A percentile compares a stretch with the other conserved stretches of the same genome.
These are phyloP conservation scores for Boletus speciosus DNA, from an alignment of 768 basidiomycete species.

Conservation along the genomic window DNA sequence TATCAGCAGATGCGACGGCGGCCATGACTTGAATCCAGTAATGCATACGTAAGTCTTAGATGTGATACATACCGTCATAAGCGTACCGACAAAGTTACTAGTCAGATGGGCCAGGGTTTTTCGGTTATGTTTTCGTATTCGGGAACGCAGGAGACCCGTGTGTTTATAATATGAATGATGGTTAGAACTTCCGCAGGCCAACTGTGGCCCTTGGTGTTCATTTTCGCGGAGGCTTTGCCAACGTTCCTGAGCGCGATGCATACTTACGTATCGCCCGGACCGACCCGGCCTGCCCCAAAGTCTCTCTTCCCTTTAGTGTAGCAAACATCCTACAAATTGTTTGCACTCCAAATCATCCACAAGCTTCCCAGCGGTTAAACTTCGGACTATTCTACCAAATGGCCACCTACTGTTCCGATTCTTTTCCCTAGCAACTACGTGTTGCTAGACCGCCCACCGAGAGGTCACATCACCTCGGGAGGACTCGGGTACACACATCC, in stretches of 20 bases:
- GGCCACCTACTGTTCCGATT: background rate
- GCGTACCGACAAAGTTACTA: background rate
- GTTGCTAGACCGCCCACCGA: constrained; percentile 3
- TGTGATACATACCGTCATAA: background rate
- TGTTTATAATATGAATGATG: background rate
- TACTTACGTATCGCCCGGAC: constrained; percentile 12
- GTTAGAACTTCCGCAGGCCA: constrained; percentile 1
- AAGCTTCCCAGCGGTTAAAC: background rate
- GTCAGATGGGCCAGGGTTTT: background rate
- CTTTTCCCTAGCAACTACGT: background rate
- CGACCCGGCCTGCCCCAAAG: constrained; percentile 5
- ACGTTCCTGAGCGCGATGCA: constrained; percentile 5
- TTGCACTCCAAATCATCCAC: background rate
- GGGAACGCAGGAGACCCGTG: constrained; percentile 3
- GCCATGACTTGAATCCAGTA: constrained; percentile 4
- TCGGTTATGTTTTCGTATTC: constrained; percentile 4
- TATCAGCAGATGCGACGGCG: constrained; percentile 14
- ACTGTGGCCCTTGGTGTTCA: constrained; percentile 10
- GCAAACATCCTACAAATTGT: no score
- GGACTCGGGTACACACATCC: constrained; percentile 5
- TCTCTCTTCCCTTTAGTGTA: background rate
- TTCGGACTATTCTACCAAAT: background rate
- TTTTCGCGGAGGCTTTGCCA: background rate
- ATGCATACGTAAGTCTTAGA: background rate
- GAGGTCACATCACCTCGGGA: constrained; percentile 7